These are phyloP conservation scores for Xenoacremonium recifei DNA, from an alignment of 2,329 filamentous ascomycete genomes.

Conservation along the genomic window DNA sequence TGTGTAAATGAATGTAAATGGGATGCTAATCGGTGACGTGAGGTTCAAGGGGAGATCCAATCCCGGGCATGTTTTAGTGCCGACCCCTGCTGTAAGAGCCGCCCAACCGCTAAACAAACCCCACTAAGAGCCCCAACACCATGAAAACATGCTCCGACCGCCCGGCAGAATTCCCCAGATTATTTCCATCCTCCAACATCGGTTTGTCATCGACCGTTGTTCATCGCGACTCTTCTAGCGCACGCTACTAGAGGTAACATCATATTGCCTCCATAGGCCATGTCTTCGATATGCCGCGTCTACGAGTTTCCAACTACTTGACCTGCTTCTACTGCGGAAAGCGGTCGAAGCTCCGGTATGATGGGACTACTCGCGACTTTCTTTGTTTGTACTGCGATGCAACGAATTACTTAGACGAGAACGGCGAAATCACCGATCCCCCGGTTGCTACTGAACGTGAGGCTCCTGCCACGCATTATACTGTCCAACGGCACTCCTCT, in stretches of 20 bases:
- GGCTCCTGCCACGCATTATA: slow-evolving; percentile 45
- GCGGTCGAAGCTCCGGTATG: slow-evolving; percentile 59
- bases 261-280: slow-evolving; percentile 2
- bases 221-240: background rate
- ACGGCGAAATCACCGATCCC: slow-evolving; percentile 87
- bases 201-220: too few relatives aligned
- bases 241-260: background rate
- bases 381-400: slow-evolving; percentile 78
- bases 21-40: too few relatives aligned
- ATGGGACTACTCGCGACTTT: slow-evolving; percentile 62
- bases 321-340: slow-evolving; percentile 83
- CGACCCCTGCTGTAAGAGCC: background rate
- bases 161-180: slow-evolving; percentile 34
- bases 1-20: too few relatives aligned
- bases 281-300: slow-evolving; percentile 40
- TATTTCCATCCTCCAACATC: slow-evolving; percentile 14
- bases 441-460: slow-evolving; percentile 56
- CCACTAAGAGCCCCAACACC: slow-evolving; percentile 8
- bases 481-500: slow-evolving; percentile 35
- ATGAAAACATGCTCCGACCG: slow-evolving; percentile 24
- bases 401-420: slow-evolving; percentile 86
- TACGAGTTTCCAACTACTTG: slow-evolving; percentile 45
- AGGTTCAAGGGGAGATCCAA: too few relatives aligned
- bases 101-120: too few relatives aligned
- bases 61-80: too few relatives aligned